phyloP scores from a whole-genome alignment of 495 filamentous ascomycete genomes.

The Penicillium parvum region DNA sequence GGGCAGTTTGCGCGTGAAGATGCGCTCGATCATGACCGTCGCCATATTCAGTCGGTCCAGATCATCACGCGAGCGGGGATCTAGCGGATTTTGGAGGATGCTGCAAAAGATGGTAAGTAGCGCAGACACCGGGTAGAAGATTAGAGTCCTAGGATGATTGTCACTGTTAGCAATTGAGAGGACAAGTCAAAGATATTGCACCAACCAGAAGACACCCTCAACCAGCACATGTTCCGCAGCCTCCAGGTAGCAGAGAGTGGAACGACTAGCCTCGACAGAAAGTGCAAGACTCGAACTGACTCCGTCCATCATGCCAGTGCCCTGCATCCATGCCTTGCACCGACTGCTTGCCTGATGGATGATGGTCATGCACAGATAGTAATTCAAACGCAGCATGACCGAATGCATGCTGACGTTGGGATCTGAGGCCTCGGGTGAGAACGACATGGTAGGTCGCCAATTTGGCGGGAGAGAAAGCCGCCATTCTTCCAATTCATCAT shows the following conservation, averaged over 20 bases:
- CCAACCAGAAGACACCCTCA: slow-evolving; percentile 46
- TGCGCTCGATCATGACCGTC: slow-evolving; percentile 38
- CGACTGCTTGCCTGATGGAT: slow-evolving; percentile 50
- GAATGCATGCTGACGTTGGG: slow-evolving; percentile 39
- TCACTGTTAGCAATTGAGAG: slow-evolving; percentile 1
- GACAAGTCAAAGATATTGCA: neutral
- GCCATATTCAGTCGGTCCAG: slow-evolving; percentile 37
- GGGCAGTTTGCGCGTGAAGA: slow-evolving; percentile 36
- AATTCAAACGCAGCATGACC: slow-evolving; percentile 46
- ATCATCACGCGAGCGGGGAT: slow-evolving; percentile 42
- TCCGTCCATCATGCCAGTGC: slow-evolving; percentile 38
- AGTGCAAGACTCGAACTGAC: slow-evolving; percentile 47
- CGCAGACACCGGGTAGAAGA: slow-evolving; percentile 52
- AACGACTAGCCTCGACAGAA: slow-evolving; percentile 50
- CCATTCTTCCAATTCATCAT: slow-evolving; percentile 50
- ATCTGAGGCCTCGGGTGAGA: slow-evolving; percentile 32
- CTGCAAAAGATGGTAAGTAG: slow-evolving; percentile 48
- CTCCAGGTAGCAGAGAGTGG: slow-evolving; percentile 44
- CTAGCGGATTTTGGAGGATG: slow-evolving; percentile 44
- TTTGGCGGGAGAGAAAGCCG: slow-evolving; percentile 38
- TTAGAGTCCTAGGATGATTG: slow-evolving; percentile 30
- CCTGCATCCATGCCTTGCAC: slow-evolving; percentile 37
- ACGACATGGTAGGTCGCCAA: slow-evolving; percentile 43
- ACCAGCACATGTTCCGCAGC: slow-evolving; percentile 36
- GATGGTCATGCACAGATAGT: slow-evolving; percentile 48